Evolutionary conservation across 495 filamentous ascomycete genomes (phyloP), one percentile per base, ranked within the genome.

Genomic region (Xylaria castorea): DNA sequence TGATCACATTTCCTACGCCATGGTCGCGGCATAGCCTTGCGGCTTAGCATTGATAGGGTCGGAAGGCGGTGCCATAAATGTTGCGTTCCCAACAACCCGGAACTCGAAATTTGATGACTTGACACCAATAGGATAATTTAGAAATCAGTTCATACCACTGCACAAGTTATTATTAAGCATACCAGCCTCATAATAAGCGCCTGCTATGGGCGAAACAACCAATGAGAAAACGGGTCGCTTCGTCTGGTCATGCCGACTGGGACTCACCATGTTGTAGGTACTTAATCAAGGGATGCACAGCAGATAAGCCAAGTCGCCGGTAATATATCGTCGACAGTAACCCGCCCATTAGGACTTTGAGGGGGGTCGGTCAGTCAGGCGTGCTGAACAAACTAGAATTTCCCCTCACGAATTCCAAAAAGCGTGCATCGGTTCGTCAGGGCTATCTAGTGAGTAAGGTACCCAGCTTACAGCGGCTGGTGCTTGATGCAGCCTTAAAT

Each of bases 141-240:
- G 20, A 7, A 18, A 32, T 18, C 30, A 14, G 55, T n/a, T 60
- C 3, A 14, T 36, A 60, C 32, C 30, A n/a, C 51, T 27, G 5
- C 25, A 55, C 22, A 30, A 53, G 3, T 0, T 55, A 22, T 55
- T 14, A 22, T 30, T 30, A 57, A 27, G 38, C 36, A 38, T 38
- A 64, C 38, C 63, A 66, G 63, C 63, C 63, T 50, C 27, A 22
- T 51, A 14, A 32, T 32, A 66, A 66, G 42, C 27, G 63, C 63
- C 63, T 18, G 27, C 2, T 65, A 20, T 22, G 36, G 22, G 36
- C 25, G 27, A 11, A 44, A 48, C 34, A 22, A 18, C 40, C 27
- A 50, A 61, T 61, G 9, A 61, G 34, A 61, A 38, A 38, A n/a
- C 18, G 8, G 20, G 1, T 32, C 3, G 63, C 22, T n/a, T 66